Conservation (phyloP, 2,329 filamentous ascomycete genomes). For the Pseudopithomyces chartarum region DNA sequence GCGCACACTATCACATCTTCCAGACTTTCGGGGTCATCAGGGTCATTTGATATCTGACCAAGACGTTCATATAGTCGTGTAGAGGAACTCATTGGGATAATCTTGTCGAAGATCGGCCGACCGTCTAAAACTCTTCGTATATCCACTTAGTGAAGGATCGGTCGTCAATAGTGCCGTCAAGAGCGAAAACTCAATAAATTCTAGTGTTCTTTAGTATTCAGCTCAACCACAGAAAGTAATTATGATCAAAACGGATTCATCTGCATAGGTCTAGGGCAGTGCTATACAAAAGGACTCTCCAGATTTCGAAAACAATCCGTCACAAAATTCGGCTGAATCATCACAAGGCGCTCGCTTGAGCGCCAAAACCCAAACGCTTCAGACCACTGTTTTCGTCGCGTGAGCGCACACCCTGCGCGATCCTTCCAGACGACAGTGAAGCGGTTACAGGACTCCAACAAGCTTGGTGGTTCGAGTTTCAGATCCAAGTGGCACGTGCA, state of each 20-base stretch:
- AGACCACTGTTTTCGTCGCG: conserved; percentile 1
- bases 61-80: conserved; percentile 39
- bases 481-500: conserved; percentile 9
- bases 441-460: conserved; percentile 8
- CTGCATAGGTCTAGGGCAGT: neutral
- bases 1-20: conserved; percentile 46
- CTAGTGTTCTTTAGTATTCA: neutral
- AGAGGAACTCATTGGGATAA: conserved; percentile 31
- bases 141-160: neutral
- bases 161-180: neutral
- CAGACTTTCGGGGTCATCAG: conserved; percentile 40
- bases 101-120: too few species aligned
- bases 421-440: conserved; percentile 21
- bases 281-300: neutral
- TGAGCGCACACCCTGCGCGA: conserved; percentile 6
- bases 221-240: neutral
- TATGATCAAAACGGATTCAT: neutral
- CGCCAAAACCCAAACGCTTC: conserved; percentile 3
- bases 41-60: conserved; percentile 37
- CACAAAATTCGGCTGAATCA: conserved; percentile 1
- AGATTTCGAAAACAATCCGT: neutral
- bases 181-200: neutral
- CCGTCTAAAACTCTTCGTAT: neutral
- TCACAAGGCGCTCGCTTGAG: neutral
- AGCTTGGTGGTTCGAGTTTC: conserved; percentile 34